Percentiles rank a stretch among this genome's conserved stretches.
Evolutionary conservation across 331 rosid species (phyloP).

Genomic region (Malus hybrid): DNA sequence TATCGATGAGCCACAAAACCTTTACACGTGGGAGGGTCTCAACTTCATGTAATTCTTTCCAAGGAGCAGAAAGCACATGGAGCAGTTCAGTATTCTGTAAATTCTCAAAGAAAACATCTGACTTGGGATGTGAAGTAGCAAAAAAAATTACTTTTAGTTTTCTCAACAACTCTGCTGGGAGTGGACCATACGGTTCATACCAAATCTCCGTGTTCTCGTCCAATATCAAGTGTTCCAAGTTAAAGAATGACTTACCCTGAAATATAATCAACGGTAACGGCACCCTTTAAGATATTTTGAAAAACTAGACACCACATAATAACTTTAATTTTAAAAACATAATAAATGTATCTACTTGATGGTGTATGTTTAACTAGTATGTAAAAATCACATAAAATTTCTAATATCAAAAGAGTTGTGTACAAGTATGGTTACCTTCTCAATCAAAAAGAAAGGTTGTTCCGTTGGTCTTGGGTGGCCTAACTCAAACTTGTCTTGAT

Average conservation of each 20-base stretch:
- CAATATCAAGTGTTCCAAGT: background rate
- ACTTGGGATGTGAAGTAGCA: too few species aligned
- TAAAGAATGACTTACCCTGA: background rate
- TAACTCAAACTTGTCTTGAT: background rate
- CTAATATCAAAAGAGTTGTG: background rate
- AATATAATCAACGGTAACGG: fast-evolving
- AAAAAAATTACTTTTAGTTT: background rate
- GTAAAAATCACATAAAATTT: too few species aligned
- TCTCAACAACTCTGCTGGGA: background rate
- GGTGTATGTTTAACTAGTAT: too few species aligned
- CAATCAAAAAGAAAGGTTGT: background rate
- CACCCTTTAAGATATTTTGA: too few species aligned
- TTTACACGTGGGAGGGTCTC: background rate
- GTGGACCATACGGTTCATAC: background rate
- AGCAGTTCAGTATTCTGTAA: too few species aligned
- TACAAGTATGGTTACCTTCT: background rate
- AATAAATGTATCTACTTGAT: too few species aligned
- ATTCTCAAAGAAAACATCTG: too few species aligned
- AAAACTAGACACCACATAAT: too few species aligned
- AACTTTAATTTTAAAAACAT: too few species aligned
- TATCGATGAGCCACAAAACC: fast-evolving
- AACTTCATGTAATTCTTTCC: background rate
- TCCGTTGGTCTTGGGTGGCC: background rate
- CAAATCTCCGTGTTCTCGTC: background rate
- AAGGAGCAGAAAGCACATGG: too few species aligned